These are phyloP conservation scores for Aspergillaceae sp. DNA, from an alignment of 2,329 filamentous ascomycete species.

Conservation along the genomic window DNA sequence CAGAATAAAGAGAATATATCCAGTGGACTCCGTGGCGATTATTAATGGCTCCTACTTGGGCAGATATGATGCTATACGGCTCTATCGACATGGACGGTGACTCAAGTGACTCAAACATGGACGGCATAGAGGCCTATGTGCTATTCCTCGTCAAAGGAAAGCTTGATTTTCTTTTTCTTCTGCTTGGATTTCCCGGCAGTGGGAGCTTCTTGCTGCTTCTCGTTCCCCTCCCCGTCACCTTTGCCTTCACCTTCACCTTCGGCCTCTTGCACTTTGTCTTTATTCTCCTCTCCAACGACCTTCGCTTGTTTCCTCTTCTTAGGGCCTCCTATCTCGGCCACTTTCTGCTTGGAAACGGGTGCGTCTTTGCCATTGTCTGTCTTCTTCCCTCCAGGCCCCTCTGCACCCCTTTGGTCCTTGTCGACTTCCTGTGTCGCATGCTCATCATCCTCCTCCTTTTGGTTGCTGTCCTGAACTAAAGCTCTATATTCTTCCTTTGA, in stretches of 20 bases:
- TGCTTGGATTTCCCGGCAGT: constrained; percentile 27
- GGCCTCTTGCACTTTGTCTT: constrained; percentile 9
- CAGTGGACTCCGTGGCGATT: neutral
- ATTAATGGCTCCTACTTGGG: constrained; percentile 4
- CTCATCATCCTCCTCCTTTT: constrained; percentile 9
- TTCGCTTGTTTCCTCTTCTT: constrained; percentile 37
- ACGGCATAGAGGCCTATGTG: no score
- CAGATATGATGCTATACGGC: constrained; percentile 1
- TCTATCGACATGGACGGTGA: neutral
- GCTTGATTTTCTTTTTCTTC: constrained; percentile 39
- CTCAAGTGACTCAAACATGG: neutral
- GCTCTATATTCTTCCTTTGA: constrained; percentile 37
- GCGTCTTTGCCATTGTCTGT: constrained; percentile 8
- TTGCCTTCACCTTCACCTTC: constrained; percentile 5
- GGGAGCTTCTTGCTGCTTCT: constrained; percentile 12
- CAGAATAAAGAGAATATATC: neutral
- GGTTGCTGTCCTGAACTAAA: constrained; percentile 23
- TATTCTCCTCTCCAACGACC: constrained; percentile 30
- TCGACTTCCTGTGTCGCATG: constrained; percentile 6
- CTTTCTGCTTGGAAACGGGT: constrained; percentile 23
- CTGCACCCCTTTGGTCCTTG: constrained; percentile 3
- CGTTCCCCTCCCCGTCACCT: no score
- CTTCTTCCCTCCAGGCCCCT: constrained; percentile 6
- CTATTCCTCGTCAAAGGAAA: constrained; percentile 33
- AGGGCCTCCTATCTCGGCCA: constrained; percentile 33